Evolutionary conservation across 2,329 filamentous ascomycete genomes (phyloP).

Genomic region (Pseudocercospora macadamiae): DNA sequence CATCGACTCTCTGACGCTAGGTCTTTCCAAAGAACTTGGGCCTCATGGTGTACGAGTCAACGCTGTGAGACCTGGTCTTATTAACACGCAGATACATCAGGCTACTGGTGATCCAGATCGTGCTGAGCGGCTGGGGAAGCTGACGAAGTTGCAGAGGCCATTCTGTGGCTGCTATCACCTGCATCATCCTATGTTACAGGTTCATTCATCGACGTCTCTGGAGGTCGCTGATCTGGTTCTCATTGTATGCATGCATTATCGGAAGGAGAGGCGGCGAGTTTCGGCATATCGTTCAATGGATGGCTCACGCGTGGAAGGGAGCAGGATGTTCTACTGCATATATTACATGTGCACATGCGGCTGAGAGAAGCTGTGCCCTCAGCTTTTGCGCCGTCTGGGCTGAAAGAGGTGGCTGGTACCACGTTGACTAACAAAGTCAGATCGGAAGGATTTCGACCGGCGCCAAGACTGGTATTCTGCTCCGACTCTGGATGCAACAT

Average conservation of each 20-base stretch:
- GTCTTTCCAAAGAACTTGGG: conserved; percentile 33
- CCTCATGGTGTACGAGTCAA: conserved; percentile 32
- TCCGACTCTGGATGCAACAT: conserved; percentile 9
- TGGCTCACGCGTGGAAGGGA: no score
- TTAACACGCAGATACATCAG: conserved; percentile 34
- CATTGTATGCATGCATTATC: background rate
- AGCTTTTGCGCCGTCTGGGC: background rate
- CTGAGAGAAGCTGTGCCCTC: background rate
- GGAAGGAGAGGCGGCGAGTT: background rate
- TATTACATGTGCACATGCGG: background rate
- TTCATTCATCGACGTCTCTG: conserved; percentile 27
- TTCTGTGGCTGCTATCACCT: conserved; percentile 32
- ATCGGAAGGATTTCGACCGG: conserved; percentile 5
- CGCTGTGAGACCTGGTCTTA: conserved; percentile 32
- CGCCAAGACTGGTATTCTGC: conserved; percentile 1
- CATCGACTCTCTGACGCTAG: conserved; percentile 32
- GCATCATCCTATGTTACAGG: conserved; percentile 28
- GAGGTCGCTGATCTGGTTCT: conserved; percentile 18
- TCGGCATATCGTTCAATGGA: background rate
- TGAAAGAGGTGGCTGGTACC: background rate
- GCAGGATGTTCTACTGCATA: background rate
- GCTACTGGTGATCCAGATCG: conserved; percentile 29
- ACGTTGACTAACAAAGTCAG: background rate
- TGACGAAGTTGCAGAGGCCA: conserved; percentile 34
- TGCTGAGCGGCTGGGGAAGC: conserved; percentile 29